Evolutionary conservation across 768 basidiomycete genomes (phyloP).

Genomic region (Mrakia hoshinonis): DNA sequence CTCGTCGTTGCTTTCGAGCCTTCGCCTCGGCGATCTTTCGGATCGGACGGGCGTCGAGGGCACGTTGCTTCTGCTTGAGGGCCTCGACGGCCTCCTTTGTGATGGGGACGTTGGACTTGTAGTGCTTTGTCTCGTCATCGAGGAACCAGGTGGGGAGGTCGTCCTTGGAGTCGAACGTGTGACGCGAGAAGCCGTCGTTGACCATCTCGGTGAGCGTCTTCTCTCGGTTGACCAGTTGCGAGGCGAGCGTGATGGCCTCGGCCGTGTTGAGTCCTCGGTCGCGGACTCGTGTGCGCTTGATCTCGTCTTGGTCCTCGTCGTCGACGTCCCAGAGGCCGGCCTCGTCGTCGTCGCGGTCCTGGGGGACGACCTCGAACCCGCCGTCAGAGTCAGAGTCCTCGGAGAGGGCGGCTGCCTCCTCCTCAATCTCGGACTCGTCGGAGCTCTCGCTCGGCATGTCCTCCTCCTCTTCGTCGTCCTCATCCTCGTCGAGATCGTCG

Average conservation of each 20-base stretch:
- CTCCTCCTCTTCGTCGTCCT: conserved; percentile 40
- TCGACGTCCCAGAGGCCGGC: conserved; percentile 71
- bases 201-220: conserved; percentile 80
- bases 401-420: conserved; percentile 28
- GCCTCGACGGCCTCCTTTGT: conserved; percentile 88
- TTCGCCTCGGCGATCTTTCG: conserved; percentile 99
- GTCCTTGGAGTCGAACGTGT: conserved; percentile 84
- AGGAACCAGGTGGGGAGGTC: conserved; percentile 92
- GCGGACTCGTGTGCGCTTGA: conserved; percentile 53
- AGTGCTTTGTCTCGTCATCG: conserved; percentile 86
- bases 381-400: conserved; percentile 49
- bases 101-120: conserved; percentile 89
- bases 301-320: conserved; percentile 63
- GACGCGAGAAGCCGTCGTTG: conserved; percentile 91
- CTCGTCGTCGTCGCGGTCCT: conserved; percentile 52
- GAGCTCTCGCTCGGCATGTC: conserved; percentile 25
- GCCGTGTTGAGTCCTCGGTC: conserved; percentile 75
- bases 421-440: conserved; percentile 31
- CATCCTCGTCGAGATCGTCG: conserved; percentile 44
- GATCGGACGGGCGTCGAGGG: conserved; percentile 91
- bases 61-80: conserved; percentile 79
- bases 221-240: conserved; percentile 79
- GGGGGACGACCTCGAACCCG: conserved; percentile 63
- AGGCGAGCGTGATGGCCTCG: conserved; percentile 85
- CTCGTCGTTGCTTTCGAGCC: conserved; percentile 88